phyloP scores from a whole-genome alignment of 352 stramenopile species.

The Phytophthora litchii region DNA sequence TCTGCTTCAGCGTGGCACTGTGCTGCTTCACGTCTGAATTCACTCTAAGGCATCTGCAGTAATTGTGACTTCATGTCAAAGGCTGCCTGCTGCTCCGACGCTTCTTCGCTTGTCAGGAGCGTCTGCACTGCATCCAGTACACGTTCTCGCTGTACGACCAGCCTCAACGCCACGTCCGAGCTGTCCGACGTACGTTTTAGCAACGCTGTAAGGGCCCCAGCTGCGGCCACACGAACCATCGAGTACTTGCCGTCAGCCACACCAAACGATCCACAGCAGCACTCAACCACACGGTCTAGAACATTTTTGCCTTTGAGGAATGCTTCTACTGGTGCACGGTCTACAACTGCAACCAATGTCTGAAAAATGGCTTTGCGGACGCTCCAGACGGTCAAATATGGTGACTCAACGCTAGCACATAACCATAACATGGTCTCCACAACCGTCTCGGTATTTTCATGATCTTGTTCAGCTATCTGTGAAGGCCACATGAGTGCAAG shows the following conservation, averaged over 20 bases:
- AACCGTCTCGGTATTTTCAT: constrained; percentile 2
- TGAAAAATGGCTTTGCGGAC: constrained; percentile 64
- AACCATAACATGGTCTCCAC: constrained; percentile 59
- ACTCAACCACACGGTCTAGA: constrained; percentile 44
- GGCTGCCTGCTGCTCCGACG: constrained; percentile 65
- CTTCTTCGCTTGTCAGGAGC: constrained; percentile 58
- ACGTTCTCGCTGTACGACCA: constrained; percentile 59
- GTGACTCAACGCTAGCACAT: constrained; percentile 37
- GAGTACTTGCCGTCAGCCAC: constrained; percentile 74
- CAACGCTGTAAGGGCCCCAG: constrained; percentile 50
- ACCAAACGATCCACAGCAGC: constrained; percentile 58
- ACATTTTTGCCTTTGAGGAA: constrained; percentile 24
- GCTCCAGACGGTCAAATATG: constrained; percentile 68
- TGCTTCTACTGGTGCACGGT: constrained; percentile 28
- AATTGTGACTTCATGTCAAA: constrained; percentile 55
- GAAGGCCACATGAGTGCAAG: constrained; percentile 56
- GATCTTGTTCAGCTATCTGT: background rate
- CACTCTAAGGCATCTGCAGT: constrained; percentile 27
- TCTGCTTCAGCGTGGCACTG: no score
- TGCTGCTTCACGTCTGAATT: no score
- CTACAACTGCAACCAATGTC: constrained; percentile 41
- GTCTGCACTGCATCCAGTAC: constrained; percentile 47
- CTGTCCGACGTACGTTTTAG: constrained; percentile 38
- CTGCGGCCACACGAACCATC: constrained; percentile 70
- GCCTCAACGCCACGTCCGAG: constrained; percentile 42